Evolutionary conservation across 371 early-diverging fungal species (phyloP).

Genomic region (Rozella allomycis): DNA sequence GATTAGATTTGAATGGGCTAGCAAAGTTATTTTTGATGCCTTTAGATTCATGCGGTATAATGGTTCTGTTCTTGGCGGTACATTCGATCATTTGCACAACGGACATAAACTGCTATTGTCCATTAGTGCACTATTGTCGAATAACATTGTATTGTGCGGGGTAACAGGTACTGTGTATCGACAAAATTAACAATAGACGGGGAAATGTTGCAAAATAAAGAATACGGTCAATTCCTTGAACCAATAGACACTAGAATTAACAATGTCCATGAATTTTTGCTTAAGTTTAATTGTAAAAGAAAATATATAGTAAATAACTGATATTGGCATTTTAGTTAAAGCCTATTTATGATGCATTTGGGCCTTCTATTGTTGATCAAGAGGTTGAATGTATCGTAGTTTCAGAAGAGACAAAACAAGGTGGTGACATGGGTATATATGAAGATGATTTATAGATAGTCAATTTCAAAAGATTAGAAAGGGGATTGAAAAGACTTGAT

Average conservation of each 20-base stretch:
- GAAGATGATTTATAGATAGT: too few species aligned
- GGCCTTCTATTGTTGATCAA: conserved; percentile 59
- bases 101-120: conserved; percentile 84
- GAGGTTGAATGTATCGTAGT: conserved; percentile 57
- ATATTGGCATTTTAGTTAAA: conserved; percentile 32
- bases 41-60: too few species aligned
- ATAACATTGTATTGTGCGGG: too few species aligned
- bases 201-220: conserved; percentile 44
- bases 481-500: too few species aligned
- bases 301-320: too few species aligned
- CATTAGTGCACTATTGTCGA: too few species aligned
- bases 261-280: conserved; percentile 34
- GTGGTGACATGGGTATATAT: conserved; percentile 41
- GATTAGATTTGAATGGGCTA: too few species aligned
- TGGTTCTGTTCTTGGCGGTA: conserved; percentile 81
- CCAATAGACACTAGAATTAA: conserved; percentile 36
- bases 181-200: too few species aligned
- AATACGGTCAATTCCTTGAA: conserved; percentile 41
- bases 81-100: conserved; percentile 86
- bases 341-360: conserved; percentile 59
- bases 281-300: conserved; percentile 22
- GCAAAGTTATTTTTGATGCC: too few species aligned
- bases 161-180: too few species aligned
- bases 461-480: too few species aligned
- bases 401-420: conserved; percentile 60